These are phyloP conservation scores for Entophlyctis helioformis DNA, from an alignment of 192 early-diverging fungal species.

Conservation along the genomic window DNA sequence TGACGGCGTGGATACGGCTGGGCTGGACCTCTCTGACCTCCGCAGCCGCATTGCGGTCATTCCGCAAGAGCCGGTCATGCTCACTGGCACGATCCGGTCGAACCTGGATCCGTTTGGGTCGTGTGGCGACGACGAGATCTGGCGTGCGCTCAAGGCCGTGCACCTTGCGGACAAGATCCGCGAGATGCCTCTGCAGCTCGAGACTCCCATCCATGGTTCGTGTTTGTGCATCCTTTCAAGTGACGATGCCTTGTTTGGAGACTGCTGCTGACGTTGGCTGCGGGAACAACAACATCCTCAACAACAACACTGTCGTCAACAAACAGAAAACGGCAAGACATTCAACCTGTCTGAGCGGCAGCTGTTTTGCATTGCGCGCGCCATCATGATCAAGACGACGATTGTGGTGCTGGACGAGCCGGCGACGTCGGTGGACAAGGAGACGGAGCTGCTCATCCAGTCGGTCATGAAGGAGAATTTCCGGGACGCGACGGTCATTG, in stretches of 20 bases:
- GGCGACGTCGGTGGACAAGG: constrained; percentile 15
- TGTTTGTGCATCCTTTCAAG: background rate
- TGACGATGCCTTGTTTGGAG: background rate
- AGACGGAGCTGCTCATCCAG: constrained; percentile 25
- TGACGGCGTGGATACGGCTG: constrained; percentile 51
- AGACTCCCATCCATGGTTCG: background rate
- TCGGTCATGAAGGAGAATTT: constrained; percentile 21
- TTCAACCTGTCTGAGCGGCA: constrained; percentile 25
- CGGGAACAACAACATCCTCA: background rate
- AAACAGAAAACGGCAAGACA: constrained; percentile 20
- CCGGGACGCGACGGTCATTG: constrained; percentile 16
- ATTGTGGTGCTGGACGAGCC: constrained; percentile 32
- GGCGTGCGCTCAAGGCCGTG: constrained; percentile 42
- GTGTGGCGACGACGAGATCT: constrained; percentile 47
- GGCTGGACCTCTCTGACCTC: constrained; percentile 46
- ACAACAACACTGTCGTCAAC: constrained; percentile 9
- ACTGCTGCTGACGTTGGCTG: background rate
- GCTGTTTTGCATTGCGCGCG: constrained; percentile 33
- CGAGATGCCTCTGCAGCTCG: constrained; percentile 16
- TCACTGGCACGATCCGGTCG: constrained; percentile 60
- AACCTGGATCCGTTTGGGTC: constrained; percentile 71
- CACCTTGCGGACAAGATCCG: constrained; percentile 28
- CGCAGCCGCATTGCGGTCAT: constrained; percentile 64
- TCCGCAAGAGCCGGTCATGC: constrained; percentile 60
- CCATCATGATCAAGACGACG: constrained; percentile 21